Base-by-base conservation (phyloP, 352 stramenopile genomes). In the Phytophthora hybrid region DNA sequence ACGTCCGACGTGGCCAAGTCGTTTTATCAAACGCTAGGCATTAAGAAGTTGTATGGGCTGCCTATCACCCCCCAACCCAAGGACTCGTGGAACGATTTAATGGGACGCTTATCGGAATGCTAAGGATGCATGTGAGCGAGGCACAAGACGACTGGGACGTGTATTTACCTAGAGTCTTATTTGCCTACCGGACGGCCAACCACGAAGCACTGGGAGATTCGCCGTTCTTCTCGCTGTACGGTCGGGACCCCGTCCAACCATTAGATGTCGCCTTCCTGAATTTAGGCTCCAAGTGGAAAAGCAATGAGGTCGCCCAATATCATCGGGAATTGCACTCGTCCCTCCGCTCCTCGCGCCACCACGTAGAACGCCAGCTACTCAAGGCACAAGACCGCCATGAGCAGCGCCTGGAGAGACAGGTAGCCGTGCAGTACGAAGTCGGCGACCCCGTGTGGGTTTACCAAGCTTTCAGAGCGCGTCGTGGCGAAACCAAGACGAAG, bases 181-280 rank as follows among this genome's bases (percentile, higher is more conserved):
- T 26, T 26, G 23, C 23, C 23, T 26, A 26, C 23, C 23, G 23
- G 23, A 26, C 23, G 23, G 23, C 23, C 23, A 3, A 26, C 23
- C 23, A 26, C 23, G 23, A 26, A 26, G 23, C 23, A 1, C 23
- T 26, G 23, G 23, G 23, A 26, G 23, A 26, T 13, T 58, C 56
- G 0, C 57, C 65, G 6, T 62, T 72, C 13, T 72, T 65, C 31
- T 59, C 39, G 1, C 6, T 67, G 7, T 67, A 59, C 21, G 60
- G 60, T 9, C 26, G 60, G 14, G 56, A 61, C 18, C 46, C 39
- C 2, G 49, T 62, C 1, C 13, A 63, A 0, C 65, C 65, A 0
- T 23, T 71, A 10, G 55, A 65, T 16, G n/a, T 72, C 0, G 64
- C 64, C 13, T 71, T 71, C 13, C 34, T 71, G 11, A 71, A 64